Percentiles rank a stretch among this genome's conserved stretches.
Evolutionary conservation across 441 rosid genomes (phyloP).

Genomic region (Pelargonium myrrhifolium): DNA sequence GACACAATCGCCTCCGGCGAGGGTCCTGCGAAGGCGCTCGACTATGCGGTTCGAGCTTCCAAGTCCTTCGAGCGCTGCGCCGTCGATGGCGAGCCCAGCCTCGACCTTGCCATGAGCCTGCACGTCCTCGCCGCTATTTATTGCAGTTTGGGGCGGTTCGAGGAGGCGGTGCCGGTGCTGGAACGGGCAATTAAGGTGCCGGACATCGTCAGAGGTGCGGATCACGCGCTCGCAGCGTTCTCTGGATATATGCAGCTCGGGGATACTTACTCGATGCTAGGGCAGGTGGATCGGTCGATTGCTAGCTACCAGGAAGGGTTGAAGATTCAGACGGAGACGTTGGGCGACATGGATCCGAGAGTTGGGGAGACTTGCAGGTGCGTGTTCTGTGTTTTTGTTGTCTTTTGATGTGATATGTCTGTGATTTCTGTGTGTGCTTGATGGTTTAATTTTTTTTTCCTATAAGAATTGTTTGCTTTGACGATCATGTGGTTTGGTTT

Average conservation of each 20-base stretch:
- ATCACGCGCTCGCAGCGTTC: constrained; percentile 88
- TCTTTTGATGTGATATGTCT: too few relatives aligned
- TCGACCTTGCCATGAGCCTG: constrained; percentile 92
- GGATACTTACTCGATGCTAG: constrained; percentile 89
- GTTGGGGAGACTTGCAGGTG: constrained; percentile 99
- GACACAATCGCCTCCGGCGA: constrained; percentile 92
- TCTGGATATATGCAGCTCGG: constrained; percentile 97
- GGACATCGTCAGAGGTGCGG: constrained; percentile 58
- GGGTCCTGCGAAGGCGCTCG: constrained; percentile 76
- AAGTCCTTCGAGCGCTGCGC: constrained; percentile 83
- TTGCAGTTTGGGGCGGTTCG: constrained; percentile 85
- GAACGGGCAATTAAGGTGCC: constrained; percentile 78
- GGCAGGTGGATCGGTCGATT: constrained; percentile 81
- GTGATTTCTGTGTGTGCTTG: not conserved
- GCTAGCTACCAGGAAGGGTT: constrained; percentile 78
- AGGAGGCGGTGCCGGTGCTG: constrained; percentile 80
- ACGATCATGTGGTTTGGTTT: not conserved
- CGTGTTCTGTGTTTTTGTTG: not conserved
- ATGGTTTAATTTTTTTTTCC: not conserved
- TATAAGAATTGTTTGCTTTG: too few relatives aligned
- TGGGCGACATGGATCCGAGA: constrained; percentile 89
- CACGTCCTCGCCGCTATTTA: constrained; percentile 90
- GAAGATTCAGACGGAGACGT: constrained; percentile 83
- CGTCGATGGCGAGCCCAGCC: constrained; percentile 62
- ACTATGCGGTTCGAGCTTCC: constrained; percentile 81